Evolutionary conservation across 371 early-diverging fungal genomes (phyloP), one percentile per base, ranked within the genome.

Genomic region (Apophysomyces trapeziformis): DNA sequence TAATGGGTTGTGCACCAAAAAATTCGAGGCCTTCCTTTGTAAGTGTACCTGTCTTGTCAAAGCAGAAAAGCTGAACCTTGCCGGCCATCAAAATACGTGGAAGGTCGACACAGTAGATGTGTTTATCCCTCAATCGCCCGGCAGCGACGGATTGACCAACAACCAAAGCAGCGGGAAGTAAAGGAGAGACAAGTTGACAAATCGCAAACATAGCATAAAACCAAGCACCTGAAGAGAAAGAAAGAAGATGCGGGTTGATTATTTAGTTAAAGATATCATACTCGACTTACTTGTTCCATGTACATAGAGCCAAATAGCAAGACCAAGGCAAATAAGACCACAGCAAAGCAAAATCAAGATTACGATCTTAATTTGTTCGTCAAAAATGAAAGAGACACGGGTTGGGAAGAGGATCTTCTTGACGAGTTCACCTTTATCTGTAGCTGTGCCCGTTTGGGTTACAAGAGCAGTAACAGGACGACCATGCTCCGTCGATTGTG

Each of bases 51-150:
- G 89, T 89, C 63, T 83, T 83, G 60, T 83, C 83, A 81, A 96
- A 98, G 70, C 95, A 96, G 66, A 96, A 95, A 35, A 97, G 87
- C 81, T 96, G 92, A 45, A 96, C 66, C 78, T 94, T 95, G 47
- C 97, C 98, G 26, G 95, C 94, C 84, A 90, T 85, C 46, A 93
- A 88, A 67, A 97, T 95, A 65, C 98, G 85, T 63, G 86, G 87
- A 44, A 92, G 76, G 67, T 94, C 92, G 38, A 93, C 90, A 68
- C 93, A 92, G 65, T 87, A 86, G 44, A 93, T 89, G 1, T 87
- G 79, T 61, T 85, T 78, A 46, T 80, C 71, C 4, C 84, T 75
- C 39, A 93, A 78, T n/a, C 92, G 87, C 44, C 84, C 85, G 7
- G 90, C 85, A n/a, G 93, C 87, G 12, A 93, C 90, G 1, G 88